Evolutionary conservation across 495 filamentous ascomycete species (phyloP).

Genomic region (Lentithecium fluviatile): DNA sequence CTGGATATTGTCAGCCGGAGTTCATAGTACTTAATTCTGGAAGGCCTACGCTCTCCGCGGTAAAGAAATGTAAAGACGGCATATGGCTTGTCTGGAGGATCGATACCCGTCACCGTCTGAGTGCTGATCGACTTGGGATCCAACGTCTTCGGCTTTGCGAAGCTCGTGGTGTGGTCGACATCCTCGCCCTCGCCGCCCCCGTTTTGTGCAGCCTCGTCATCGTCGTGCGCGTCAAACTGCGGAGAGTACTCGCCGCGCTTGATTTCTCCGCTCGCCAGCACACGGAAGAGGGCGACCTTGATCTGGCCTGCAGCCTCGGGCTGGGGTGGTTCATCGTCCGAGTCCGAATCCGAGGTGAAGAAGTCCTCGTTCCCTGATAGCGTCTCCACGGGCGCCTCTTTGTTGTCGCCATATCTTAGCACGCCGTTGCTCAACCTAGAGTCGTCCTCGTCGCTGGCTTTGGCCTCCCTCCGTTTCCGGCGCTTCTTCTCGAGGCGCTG

Average conservation of each 20-base stretch:
- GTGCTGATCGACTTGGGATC: constrained; percentile 98
- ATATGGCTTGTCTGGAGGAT: constrained; percentile 91
- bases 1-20: constrained; percentile 48
- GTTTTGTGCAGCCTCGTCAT: constrained; percentile 63
- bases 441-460: constrained; percentile 42
- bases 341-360: constrained; percentile 63
- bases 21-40: constrained; percentile 16
- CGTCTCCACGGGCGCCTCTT: constrained; percentile 67
- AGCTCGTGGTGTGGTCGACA: constrained; percentile 96
- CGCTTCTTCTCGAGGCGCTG: constrained; percentile 86
- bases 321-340: constrained; percentile 77
- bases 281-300: constrained; percentile 94
- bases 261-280: constrained; percentile 93
- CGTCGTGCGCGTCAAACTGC: constrained; percentile 95
- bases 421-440: constrained; percentile 59
- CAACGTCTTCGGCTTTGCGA: constrained; percentile 94
- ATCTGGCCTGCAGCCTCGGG: constrained; percentile 97
- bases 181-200: constrained; percentile 59
- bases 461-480: constrained; percentile 57
- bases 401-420: constrained; percentile 74
- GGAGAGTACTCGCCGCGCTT: constrained; percentile 96
- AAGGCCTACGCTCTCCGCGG: constrained; percentile 81
- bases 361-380: constrained; percentile 70
- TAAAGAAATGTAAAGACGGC: constrained; percentile 98
- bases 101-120: constrained; percentile 97